Evolutionary conservation across 2,329 filamentous ascomycete species (phyloP).

Genomic region (Tolypocladium ovalisporum): DNA sequence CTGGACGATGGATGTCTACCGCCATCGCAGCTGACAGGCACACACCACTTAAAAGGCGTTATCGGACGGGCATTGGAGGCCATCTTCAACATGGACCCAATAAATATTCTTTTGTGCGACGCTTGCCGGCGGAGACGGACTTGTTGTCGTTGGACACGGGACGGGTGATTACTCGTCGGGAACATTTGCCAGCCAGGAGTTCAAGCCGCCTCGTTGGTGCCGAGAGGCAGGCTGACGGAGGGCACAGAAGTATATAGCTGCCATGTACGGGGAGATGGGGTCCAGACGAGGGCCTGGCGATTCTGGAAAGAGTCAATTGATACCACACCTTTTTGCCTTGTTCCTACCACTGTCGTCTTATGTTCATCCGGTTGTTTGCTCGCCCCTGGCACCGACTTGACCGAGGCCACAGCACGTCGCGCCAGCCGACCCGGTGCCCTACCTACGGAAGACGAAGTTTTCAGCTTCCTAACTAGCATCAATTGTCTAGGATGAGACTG

Average conservation of each 20-base stretch:
- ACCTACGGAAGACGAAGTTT: too few species aligned
- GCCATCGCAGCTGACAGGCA: background rate
- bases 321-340: slow-evolving; percentile 3
- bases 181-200: background rate
- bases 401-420: too few species aligned
- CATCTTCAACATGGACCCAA: background rate
- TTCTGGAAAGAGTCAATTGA: slow-evolving; percentile 5
- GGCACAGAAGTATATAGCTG: background rate
- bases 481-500: too few species aligned
- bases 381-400: too few species aligned
- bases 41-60: background rate
- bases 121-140: background rate
- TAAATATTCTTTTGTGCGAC: background rate
- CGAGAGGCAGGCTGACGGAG: background rate
- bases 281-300: background rate
- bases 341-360: background rate
- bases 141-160: background rate
- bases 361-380: too few species aligned
- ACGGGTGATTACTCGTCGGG: background rate
- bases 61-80: background rate
- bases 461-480: too few species aligned
- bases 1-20: background rate
- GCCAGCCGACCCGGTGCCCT: too few species aligned
- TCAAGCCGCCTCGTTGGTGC: background rate
- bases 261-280: background rate